Conservation (phyloP, 2,329 filamentous ascomycete species). For the Pyrenophora graminea region DNA sequence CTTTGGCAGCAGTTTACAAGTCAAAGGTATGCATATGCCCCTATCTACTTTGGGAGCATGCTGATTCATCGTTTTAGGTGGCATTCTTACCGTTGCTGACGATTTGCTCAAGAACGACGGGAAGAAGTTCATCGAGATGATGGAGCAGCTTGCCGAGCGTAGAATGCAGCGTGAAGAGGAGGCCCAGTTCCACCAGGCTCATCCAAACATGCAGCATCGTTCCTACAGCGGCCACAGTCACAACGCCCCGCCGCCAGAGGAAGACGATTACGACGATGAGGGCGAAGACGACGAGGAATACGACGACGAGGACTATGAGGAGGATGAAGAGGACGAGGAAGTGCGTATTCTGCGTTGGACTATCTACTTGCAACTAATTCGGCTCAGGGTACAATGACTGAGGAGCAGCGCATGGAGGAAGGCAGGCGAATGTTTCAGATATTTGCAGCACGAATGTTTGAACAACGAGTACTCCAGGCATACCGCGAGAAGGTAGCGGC, state of each 20-base stretch:
- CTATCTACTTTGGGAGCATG: constrained; percentile 19
- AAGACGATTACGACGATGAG: constrained; percentile 77
- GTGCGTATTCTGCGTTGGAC: constrained; percentile 29
- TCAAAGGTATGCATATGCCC: constrained; percentile 66
- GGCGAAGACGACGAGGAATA: constrained; percentile 64
- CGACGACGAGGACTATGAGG: constrained; percentile 63
- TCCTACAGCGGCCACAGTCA: constrained; percentile 66
- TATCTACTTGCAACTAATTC: constrained; percentile 28
- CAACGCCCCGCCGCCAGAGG: constrained; percentile 64
- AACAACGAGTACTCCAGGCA: constrained; percentile 93
- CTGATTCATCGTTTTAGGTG: constrained; percentile 63
- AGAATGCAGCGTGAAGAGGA: constrained; percentile 97
- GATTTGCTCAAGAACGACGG: constrained; percentile 98
- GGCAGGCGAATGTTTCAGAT: constrained; percentile 99
- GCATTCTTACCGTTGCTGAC: constrained; percentile 97
- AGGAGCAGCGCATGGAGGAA: constrained; percentile 99
- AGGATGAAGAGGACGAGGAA: constrained; percentile 43
- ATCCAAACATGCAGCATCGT: constrained; percentile 58
- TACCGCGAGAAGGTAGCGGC: constrained; percentile 96
- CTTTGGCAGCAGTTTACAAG: constrained; percentile 95
- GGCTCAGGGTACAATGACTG: constrained; percentile 87
- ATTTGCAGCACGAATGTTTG: constrained; percentile 98
- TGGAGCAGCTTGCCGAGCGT: constrained; percentile 97
- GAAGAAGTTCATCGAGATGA: constrained; percentile 99
- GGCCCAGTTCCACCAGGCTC: constrained; percentile 64